phyloP scores from a whole-genome alignment of 2,329 filamentous ascomycete species.

The Calycina herbarum region DNA sequence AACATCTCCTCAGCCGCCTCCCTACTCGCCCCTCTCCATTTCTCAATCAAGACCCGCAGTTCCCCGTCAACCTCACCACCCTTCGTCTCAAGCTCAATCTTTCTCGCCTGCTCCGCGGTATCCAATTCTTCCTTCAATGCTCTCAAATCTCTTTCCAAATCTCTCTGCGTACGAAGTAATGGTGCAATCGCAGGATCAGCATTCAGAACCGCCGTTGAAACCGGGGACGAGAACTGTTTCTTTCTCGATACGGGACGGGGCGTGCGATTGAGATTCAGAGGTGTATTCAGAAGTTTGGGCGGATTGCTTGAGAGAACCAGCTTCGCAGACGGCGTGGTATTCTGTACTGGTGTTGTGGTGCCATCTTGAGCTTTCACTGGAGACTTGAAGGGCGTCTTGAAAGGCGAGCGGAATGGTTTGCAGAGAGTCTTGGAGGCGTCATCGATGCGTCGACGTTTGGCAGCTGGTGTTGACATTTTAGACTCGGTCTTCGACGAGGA shows the following conservation, averaged over 20 bases:
- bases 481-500: background rate
- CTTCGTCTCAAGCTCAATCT: slow-evolving; percentile 44
- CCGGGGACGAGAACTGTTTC: slow-evolving; percentile 36
- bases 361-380: slow-evolving; percentile 23
- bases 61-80: slow-evolving; percentile 57
- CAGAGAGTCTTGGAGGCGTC: slow-evolving; percentile 57
- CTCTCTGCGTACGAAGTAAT: slow-evolving; percentile 37
- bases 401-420: slow-evolving; percentile 72
- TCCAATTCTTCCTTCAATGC: slow-evolving; percentile 46
- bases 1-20: slow-evolving; percentile 69
- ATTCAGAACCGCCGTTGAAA: slow-evolving; percentile 34
- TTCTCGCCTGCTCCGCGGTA: slow-evolving; percentile 50
- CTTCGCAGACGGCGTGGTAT: slow-evolving; percentile 12
- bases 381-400: slow-evolving; percentile 47
- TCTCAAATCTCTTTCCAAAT: slow-evolving; percentile 35
- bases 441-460: slow-evolving; percentile 65
- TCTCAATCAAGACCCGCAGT: slow-evolving; percentile 54
- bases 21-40: slow-evolving; percentile 62
- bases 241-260: slow-evolving; percentile 17
- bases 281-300: slow-evolving; percentile 17
- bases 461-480: slow-evolving; percentile 50
- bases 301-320: slow-evolving; percentile 17
- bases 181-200: slow-evolving; percentile 36
- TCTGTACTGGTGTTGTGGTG: slow-evolving; percentile 16
- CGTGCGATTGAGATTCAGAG: slow-evolving; percentile 8